These are phyloP conservation scores for Leishmania aethiopica DNA, from an alignment of 208 protist genomes.

Conservation along the genomic window DNA sequence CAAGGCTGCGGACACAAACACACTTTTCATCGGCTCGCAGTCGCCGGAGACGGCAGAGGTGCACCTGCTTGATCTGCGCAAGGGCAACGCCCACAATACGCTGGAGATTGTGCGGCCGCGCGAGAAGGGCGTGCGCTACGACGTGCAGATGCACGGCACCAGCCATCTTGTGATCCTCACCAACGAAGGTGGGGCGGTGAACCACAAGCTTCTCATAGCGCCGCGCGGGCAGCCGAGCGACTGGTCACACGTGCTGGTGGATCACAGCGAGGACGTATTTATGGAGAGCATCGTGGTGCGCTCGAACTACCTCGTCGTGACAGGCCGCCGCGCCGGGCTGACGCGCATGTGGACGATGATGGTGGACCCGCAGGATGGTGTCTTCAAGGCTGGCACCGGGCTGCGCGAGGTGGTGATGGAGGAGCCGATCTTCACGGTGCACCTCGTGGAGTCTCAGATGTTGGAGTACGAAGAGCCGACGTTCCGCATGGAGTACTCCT, in stretches of 20 bases:
- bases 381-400: constrained; percentile 28
- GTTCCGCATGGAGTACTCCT: constrained; percentile 84
- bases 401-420: constrained; percentile 66
- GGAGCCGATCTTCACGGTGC: constrained; percentile 75
- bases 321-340: constrained; percentile 69
- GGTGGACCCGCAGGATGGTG: constrained; percentile 34
- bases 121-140: constrained; percentile 83
- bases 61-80: constrained; percentile 76
- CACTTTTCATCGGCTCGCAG: constrained; percentile 56
- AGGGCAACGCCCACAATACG: constrained; percentile 49
- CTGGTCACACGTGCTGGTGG: constrained; percentile 58
- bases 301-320: constrained; percentile 63
- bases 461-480: constrained; percentile 64
- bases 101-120: constrained; percentile 74
- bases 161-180: constrained; percentile 75
- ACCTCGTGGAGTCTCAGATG: constrained; percentile 62
- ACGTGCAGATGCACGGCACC: constrained; percentile 75
- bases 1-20: constrained; percentile 72
- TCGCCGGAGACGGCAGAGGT: constrained; percentile 84
- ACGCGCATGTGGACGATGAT: constrained; percentile 83
- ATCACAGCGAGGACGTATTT: constrained; percentile 52
- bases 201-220: constrained; percentile 76
- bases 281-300: constrained; percentile 59
- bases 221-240: constrained; percentile 43
- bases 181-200: constrained; percentile 78